Evolutionary conservation across 1,284 basidiomycete species (phyloP), one percentile per base, ranked within the genome.

Genomic region (Trametes sp.): DNA sequence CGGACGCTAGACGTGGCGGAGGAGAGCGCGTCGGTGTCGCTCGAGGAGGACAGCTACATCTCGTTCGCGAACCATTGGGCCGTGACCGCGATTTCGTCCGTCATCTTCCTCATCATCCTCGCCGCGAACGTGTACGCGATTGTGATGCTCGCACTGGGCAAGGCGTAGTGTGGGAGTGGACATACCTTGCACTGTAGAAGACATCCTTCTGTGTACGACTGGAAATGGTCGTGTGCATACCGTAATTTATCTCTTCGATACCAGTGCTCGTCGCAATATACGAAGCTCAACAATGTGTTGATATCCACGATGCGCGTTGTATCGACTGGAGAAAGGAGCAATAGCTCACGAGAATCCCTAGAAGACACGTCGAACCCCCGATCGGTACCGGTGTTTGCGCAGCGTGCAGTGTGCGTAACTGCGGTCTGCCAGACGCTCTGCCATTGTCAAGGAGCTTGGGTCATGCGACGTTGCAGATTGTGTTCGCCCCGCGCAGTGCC

Each of bases 91-190:
- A 57, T 90, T 19, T 89, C 88, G 2, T 84, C 79, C 63, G 26
- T 80, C 14, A 83, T 93, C 51, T 92, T 87, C 78, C 66, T 84
- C 9, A 66, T 92, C 6, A 80, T 93, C 11, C 74, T 89, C 7
- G 76, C 83, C n/a, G 92, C 92, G 28, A 93, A 94, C 70, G 71
- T 84, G 21, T 90, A 89, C 67, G 87, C 84, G 4, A 72, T 90
- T 51, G 77, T 84, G 28, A 82, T 80, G 36, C 73, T 89, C 49
- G 80, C 74, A 54, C 59, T 80, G 69, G 76, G 78, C 13, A 54
- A 45, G 38, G 58, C n/a, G n/a, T 29, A 29, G 5, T 53, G 38
- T 31, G n/a, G 36, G 45, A 26, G 19, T 4, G 6, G 23, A 10
- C 21, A 8, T 45, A 13, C 42, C n/a, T n/a, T n/a, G n/a, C n/a